A percentile compares a stretch with the other conserved stretches of the same genome.
phyloP scores from a whole-genome alignment of 108 stramenopile species.

The Fistulifera solaris region DNA sequence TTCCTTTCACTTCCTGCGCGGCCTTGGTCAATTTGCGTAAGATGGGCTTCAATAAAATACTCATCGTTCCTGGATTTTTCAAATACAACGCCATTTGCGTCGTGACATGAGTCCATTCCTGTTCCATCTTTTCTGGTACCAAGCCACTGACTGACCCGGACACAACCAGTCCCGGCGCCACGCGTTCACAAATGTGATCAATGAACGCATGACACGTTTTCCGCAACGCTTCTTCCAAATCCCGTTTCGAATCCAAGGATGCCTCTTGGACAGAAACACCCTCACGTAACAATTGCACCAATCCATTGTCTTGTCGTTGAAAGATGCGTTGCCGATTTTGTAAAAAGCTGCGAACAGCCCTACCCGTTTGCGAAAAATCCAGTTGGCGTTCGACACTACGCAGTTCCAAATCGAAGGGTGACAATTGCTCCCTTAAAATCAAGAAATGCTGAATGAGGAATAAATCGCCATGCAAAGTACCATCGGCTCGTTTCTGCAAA shows the following conservation, averaged over 20 bases:
- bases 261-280: slow-evolving; percentile 80
- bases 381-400: slow-evolving; percentile 80
- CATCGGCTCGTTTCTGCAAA: slow-evolving; percentile 45
- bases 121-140: slow-evolving; percentile 28
- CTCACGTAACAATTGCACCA: slow-evolving; percentile 76
- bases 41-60: slow-evolving; percentile 78
- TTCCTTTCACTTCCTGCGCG: slow-evolving; percentile 36
- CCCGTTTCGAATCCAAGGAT: slow-evolving; percentile 82
- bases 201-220: slow-evolving; percentile 84
- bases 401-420: slow-evolving; percentile 88
- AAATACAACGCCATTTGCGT: slow-evolving; percentile 73
- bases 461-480: slow-evolving; percentile 72
- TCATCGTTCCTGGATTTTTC: slow-evolving; percentile 71
- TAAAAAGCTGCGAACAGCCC: slow-evolving; percentile 76
- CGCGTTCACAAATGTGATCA: slow-evolving; percentile 58
- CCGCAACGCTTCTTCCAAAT: slow-evolving; percentile 81
- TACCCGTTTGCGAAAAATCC: slow-evolving; percentile 83
- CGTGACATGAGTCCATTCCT: slow-evolving; percentile 31
- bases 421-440: slow-evolving; percentile 89
- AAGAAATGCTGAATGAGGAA: slow-evolving; percentile 42
- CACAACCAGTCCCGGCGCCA: slow-evolving; percentile 53
- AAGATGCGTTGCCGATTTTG: slow-evolving; percentile 85
- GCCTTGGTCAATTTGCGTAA: slow-evolving; percentile 58
- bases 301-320: slow-evolving; percentile 82
- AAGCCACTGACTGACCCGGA: slow-evolving; percentile 10